A percentile compares a stretch with the other conserved stretches of the same genome.
Conservation (phyloP, 352 stramenopile genomes). For the Globisporangium alternatum region DNA sequence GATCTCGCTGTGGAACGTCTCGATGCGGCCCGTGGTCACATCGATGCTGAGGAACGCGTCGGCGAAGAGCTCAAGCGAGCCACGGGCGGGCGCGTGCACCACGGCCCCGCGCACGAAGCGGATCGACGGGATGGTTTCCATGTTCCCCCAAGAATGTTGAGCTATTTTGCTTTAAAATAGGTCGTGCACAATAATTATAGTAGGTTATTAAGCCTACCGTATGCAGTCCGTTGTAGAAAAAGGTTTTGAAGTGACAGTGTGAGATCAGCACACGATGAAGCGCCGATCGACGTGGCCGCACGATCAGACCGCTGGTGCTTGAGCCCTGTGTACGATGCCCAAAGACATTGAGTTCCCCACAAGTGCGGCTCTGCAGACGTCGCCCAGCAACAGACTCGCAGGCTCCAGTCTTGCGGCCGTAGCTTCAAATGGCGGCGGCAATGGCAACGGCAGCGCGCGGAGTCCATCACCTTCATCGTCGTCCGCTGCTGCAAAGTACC, state of each 20-base stretch:
- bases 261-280: no score
- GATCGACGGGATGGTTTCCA: background rate
- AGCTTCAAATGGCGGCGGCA: background rate
- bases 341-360: slow-evolving; percentile 14
- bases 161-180: no score
- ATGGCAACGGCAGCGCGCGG: background rate
- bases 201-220: no score
- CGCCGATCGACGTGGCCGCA: background rate
- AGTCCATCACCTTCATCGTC: background rate
- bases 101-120: slow-evolving; percentile 43
- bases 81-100: slow-evolving; percentile 39
- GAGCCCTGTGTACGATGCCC: background rate
- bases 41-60: slow-evolving; percentile 49
- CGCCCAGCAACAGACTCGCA: background rate
- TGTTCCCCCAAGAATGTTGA: no score
- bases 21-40: slow-evolving; percentile 31
- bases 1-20: slow-evolving; percentile 34
- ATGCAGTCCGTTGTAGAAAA: no score
- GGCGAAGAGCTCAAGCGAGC: slow-evolving; percentile 32
- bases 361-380: background rate
- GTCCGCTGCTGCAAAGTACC: slow-evolving; percentile 9
- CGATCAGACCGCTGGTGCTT: background rate
- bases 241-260: no score
- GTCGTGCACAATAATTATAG: no score
- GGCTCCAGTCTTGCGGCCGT: no score